phyloP scores from a whole-genome alignment of 345 rosid species.

The Eucalyptus victrix region DNA sequence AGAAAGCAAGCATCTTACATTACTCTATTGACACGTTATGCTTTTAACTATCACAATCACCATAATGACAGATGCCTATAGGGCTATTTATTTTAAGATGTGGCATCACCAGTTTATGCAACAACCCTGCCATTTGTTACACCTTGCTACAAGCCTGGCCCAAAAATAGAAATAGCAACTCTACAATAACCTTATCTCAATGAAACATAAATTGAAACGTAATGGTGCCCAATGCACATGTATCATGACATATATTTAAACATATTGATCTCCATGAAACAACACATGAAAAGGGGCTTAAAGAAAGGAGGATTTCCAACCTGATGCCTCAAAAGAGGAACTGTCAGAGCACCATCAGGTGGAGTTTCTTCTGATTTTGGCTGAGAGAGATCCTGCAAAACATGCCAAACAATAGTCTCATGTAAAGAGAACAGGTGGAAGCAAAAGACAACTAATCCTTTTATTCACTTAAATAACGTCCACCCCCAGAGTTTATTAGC shows the following conservation, averaged over 20 bases:
- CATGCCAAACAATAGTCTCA: not conserved
- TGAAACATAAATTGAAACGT: not conserved
- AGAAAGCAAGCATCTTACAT: not conserved
- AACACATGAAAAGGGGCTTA: not conserved
- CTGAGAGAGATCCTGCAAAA: constrained; percentile 67
- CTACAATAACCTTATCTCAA: not conserved
- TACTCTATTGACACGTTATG: not conserved
- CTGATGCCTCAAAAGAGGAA: constrained; percentile 92
- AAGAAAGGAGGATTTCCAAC: constrained; percentile 10
- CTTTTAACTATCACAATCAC: not conserved
- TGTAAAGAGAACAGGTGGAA: not conserved
- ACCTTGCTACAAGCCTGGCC: not conserved
- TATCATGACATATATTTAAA: not conserved
- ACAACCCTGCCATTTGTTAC: not conserved
- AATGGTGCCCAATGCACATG: not conserved
- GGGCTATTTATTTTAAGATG: not conserved
- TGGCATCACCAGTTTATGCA: not conserved
- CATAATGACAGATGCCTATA: not conserved
- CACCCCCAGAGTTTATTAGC: not conserved
- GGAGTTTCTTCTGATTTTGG: constrained; percentile 67
- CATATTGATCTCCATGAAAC: not conserved
- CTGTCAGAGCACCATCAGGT: constrained; percentile 76
- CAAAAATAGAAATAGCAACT: not conserved
- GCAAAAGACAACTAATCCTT: not conserved
- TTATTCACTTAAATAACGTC: not conserved